Evolutionary conservation across 495 filamentous ascomycete genomes (phyloP), one percentile per base, ranked within the genome.

Genomic region (Tuber borchii): DNA sequence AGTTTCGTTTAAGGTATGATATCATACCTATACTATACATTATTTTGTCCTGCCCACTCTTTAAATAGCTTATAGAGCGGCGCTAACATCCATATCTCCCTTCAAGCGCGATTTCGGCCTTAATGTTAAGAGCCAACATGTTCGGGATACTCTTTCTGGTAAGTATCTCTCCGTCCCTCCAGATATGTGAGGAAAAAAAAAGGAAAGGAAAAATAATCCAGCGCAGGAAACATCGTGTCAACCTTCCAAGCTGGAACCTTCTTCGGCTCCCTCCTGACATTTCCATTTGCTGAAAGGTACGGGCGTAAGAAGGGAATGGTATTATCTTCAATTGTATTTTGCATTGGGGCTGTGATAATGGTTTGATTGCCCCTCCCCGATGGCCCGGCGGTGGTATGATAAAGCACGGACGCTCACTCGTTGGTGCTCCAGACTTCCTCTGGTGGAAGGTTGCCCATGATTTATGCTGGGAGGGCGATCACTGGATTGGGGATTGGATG

Each of bases 1-100:
- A 51, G 79, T 84, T 0, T 90, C 90, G 9, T 92, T 92, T 83
- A 84, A 85, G 75, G 69, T 79, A 40, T 68, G 65, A 65, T 65
- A 65, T 65, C 56, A 34, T 65, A 34, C 9, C 20, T 69, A 72
- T 43, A 26, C 34, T 72, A 20, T 31, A 31, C 26, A 14, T 26
- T 61, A 61, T 65, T n/a, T 1, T 46, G 9, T 2, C 9, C 46
- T 17, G 12, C 26, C 26, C 3, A 14, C 14, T 16, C 65, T 75
- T 5, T 31, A 5, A 65, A 12, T 37, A 40, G 5, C 51, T 26
- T 20, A 44, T 51, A n/a, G 44, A 22, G 69, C 20, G 20, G 14
- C 37, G 43, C 44, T 43, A 20, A 48, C 26, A 56, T 65, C 56
- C 46, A 75, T 12, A 75, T 37, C 31, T n/a, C 70, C 34, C 26